Evolutionary conservation across 2,329 filamentous ascomycete species (phyloP).

Genomic region (Fusarium redolens): DNA sequence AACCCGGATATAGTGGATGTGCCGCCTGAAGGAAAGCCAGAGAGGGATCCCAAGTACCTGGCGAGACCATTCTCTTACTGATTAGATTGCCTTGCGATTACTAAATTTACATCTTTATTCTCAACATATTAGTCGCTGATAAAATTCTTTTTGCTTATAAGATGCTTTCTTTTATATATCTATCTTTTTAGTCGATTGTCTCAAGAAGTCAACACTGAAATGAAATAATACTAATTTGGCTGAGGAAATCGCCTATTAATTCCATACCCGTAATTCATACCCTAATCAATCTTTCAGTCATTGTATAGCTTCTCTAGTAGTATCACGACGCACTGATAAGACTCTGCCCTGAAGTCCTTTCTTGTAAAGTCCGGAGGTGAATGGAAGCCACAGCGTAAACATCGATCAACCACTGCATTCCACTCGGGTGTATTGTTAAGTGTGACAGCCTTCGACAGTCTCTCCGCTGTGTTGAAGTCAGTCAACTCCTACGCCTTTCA

Average conservation of each 20-base stretch:
- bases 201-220: neutral
- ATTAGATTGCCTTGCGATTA: accelerated
- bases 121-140: accelerated
- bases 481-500: neutral
- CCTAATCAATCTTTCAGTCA: neutral
- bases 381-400: neutral
- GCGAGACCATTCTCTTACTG: neutral
- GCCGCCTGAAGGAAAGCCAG: neutral
- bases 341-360: neutral
- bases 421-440: neutral
- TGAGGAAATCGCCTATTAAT: neutral
- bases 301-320: neutral
- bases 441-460: neutral
- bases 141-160: neutral
- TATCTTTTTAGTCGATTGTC: neutral
- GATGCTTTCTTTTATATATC: neutral
- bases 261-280: neutral
- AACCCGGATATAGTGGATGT: neutral
- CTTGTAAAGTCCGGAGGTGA: neutral
- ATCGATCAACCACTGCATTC: neutral
- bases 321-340: neutral
- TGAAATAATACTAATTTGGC: accelerated
- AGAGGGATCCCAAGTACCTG: neutral
- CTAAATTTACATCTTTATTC: neutral
- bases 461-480: neutral